These are phyloP conservation scores for Diaporthe humulicola DNA, from an alignment of 2,329 filamentous ascomycete species.

Conservation along the genomic window DNA sequence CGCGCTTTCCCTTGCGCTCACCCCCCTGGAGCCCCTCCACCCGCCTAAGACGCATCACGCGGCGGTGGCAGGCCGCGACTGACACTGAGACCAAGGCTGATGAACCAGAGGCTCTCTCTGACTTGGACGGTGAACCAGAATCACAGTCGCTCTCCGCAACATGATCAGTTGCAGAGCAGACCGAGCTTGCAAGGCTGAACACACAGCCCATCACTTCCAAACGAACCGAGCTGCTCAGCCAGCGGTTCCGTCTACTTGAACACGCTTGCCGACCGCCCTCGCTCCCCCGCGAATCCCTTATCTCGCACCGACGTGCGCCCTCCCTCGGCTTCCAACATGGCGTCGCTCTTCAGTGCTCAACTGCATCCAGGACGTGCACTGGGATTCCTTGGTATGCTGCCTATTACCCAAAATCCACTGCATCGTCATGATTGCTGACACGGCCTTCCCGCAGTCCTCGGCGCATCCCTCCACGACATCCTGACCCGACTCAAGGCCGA, in stretches of 20 bases:
- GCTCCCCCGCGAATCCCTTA: neutral
- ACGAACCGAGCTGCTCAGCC: neutral
- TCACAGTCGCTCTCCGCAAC: neutral
- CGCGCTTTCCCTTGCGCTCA: slow-evolving; percentile 13
- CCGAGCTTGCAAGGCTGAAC: slow-evolving; percentile 12
- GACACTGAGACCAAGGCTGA: slow-evolving; percentile 18
- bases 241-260: neutral
- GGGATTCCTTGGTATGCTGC: slow-evolving; percentile 66
- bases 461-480: slow-evolving; percentile 91
- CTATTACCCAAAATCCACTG: neutral
- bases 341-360: slow-evolving; percentile 69
- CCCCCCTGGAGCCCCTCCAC: slow-evolving; percentile 3
- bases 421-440: slow-evolving; percentile 16
- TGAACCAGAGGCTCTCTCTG: too few relatives aligned
- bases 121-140: neutral
- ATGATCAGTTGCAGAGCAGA: slow-evolving; percentile 8
- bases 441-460: slow-evolving; percentile 73
- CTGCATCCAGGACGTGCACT: slow-evolving; percentile 76
- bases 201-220: neutral
- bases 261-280: too few relatives aligned
- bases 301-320: neutral
- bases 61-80: slow-evolving; percentile 33
- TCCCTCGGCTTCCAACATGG: slow-evolving; percentile 10
- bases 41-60: slow-evolving; percentile 36
- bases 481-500: slow-evolving; percentile 90